These are phyloP conservation scores for Brassica carinata DNA, from an alignment of 345 rosid genomes.

Conservation along the genomic window DNA sequence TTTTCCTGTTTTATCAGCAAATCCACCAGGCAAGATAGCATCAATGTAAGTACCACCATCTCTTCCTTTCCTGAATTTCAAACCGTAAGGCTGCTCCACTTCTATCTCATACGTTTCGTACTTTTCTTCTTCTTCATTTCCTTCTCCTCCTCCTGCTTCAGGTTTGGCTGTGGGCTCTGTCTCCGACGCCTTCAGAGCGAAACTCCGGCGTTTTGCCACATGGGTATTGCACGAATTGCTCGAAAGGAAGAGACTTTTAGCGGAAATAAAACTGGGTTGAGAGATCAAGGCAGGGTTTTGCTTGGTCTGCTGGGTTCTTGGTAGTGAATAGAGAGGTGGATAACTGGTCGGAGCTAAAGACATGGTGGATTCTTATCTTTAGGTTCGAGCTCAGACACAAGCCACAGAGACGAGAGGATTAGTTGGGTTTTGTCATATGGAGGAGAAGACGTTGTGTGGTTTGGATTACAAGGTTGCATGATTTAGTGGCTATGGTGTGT, in stretches of 20 bases:
- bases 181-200: conserved; percentile 62
- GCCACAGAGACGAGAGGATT: conserved; percentile 21
- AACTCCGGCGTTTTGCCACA: conserved; percentile 42
- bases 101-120: conserved; percentile 86
- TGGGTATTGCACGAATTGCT: conserved; percentile 45
- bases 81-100: conserved; percentile 77
- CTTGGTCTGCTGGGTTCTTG: conserved; percentile 46
- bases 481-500: conserved; percentile 47
- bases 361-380: conserved; percentile 44
- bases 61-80: conserved; percentile 84
- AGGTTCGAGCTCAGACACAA: conserved; percentile 31
- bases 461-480: conserved; percentile 44
- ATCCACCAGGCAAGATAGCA: conserved; percentile 77
- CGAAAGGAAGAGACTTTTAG: conserved; percentile 40
- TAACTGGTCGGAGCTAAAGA: conserved; percentile 56
- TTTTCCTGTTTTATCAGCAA: conserved; percentile 74
- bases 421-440: conserved; percentile 24
- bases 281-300: conserved; percentile 33
- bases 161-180: conserved; percentile 50
- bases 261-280: conserved; percentile 32
- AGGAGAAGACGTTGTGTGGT: conserved; percentile 21
- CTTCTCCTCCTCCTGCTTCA: conserved; percentile 39
- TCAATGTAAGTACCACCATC: conserved; percentile 94
- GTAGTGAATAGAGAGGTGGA: conserved; percentile 59
- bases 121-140: conserved; percentile 48